Conservation (phyloP, 2,329 filamentous ascomycete species). For the Hymenoscyphus albidus region DNA sequence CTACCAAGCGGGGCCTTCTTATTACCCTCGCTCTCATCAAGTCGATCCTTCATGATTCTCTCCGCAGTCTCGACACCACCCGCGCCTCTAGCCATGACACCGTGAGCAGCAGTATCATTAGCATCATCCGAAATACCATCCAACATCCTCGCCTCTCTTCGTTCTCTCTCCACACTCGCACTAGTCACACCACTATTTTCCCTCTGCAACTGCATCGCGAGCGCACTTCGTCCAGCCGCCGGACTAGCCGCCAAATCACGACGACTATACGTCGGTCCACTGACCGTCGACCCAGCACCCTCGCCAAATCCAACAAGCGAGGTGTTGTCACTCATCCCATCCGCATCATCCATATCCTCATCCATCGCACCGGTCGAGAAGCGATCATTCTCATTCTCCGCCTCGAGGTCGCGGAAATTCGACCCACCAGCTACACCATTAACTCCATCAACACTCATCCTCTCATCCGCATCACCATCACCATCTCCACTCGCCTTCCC, state of each 20-base stretch:
- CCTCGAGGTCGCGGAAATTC: conserved; percentile 47
- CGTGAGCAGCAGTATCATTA: conserved; percentile 54
- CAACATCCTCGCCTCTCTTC: conserved; percentile 60
- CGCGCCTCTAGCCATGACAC: conserved; percentile 17
- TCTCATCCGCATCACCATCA: conserved; percentile 53
- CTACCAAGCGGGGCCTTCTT: conserved; percentile 40
- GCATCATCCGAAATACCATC: conserved; percentile 63
- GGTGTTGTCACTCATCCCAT: conserved; percentile 79
- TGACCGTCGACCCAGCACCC: conserved; percentile 80
- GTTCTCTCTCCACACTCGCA: conserved; percentile 43
- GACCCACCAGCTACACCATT: conserved; percentile 31
- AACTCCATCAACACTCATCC: conserved; percentile 60
- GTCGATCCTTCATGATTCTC: conserved; percentile 57
- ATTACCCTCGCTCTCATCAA: conserved; percentile 49
- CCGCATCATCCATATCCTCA: conserved; percentile 28
- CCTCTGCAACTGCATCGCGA: conserved; percentile 23
- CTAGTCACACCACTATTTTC: conserved; percentile 24
- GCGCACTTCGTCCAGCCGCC: conserved; percentile 32
- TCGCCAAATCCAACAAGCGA: conserved; percentile 91
- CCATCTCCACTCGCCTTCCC: conserved; percentile 48
- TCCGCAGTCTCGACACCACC: conserved; percentile 53
- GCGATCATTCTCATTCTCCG: conserved; percentile 30
- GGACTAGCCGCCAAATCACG: conserved; percentile 39
- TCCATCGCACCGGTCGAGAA: conserved; percentile 47
- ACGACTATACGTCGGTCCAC: conserved; percentile 67